Evolutionary conservation across 495 filamentous ascomycete species (phyloP).

Genomic region (Hyaloscypha bicolor): DNA sequence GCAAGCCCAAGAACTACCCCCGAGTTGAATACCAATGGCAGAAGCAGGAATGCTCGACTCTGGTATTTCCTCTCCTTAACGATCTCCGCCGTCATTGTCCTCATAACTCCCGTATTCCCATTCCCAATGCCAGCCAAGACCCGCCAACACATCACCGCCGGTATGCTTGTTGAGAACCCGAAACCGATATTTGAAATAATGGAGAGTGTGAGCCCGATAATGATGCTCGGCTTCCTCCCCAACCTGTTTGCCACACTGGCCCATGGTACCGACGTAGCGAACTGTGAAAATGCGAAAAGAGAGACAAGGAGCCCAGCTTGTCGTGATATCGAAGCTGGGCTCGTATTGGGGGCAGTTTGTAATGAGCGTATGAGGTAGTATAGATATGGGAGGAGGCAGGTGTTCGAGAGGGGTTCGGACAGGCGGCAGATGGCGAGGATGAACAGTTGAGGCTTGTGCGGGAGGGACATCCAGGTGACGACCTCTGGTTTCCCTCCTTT

Average conservation of each 20-base stretch:
- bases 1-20: constrained; percentile 63
- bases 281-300: constrained; percentile 70
- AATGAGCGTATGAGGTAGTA: constrained; percentile 61
- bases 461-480: constrained; percentile 42
- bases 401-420: constrained; percentile 46
- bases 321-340: constrained; percentile 26
- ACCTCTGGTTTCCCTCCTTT: constrained; percentile 16
- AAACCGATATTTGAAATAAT: constrained; percentile 71
- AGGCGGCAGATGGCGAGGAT: constrained; percentile 52
- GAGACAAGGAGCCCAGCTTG: constrained; percentile 34
- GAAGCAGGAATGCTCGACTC: constrained; percentile 73
- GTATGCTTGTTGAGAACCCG: constrained; percentile 71
- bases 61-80: constrained; percentile 65
- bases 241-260: constrained; percentile 69
- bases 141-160: constrained; percentile 67
- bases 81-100: constrained; percentile 77
- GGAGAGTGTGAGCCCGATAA: constrained; percentile 70
- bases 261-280: constrained; percentile 75
- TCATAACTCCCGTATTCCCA: constrained; percentile 78
- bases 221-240: constrained; percentile 74
- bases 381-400: constrained; percentile 52
- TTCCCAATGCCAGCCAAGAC: constrained; percentile 70
- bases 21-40: constrained; percentile 78
- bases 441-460: constrained; percentile 46
- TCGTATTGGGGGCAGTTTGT: constrained; percentile 25